Conservation (phyloP, 768 basidiomycete genomes). For the Hydnomerulius pinastri region DNA sequence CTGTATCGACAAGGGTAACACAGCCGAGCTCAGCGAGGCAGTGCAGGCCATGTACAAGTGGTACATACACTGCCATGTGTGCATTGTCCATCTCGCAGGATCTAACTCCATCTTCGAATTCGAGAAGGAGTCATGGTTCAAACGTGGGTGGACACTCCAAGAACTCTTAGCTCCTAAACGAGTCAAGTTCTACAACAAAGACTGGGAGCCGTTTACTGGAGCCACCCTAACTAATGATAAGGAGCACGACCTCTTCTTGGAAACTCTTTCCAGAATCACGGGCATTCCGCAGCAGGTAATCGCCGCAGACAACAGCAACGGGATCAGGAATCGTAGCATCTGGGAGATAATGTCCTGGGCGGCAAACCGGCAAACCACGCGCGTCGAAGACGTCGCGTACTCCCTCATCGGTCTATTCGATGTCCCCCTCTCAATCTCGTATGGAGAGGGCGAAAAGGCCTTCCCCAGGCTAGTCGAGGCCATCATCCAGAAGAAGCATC, state of each 20-base stretch:
- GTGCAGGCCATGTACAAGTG: constrained; percentile 35
- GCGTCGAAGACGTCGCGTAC: constrained; percentile 31
- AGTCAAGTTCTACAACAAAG: constrained; percentile 27
- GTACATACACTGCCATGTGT: constrained; percentile 32
- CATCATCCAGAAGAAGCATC: constrained; percentile 8
- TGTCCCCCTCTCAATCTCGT: constrained; percentile 22
- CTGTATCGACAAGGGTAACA: constrained; percentile 30
- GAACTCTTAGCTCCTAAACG: constrained; percentile 28
- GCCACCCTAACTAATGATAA: constrained; percentile 14
- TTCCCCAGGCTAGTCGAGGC: constrained; percentile 28
- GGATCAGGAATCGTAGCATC: constrained; percentile 12
- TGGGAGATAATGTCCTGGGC: constrained; percentile 35
- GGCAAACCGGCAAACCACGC: constrained; percentile 28
- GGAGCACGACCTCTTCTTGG: constrained; percentile 6
- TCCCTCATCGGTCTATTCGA: constrained; percentile 29
- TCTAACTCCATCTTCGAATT: constrained; percentile 17
- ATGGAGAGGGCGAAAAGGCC: constrained; percentile 33
- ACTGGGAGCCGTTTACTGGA: constrained; percentile 20
- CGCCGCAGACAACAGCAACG: constrained; percentile 21
- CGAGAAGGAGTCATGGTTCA: constrained; percentile 26
- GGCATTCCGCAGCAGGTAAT: constrained; percentile 18
- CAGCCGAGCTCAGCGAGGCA: constrained; percentile 31
- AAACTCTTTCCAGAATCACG: constrained; percentile 14
- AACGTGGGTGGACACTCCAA: constrained; percentile 18
- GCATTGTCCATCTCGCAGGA: constrained; percentile 25